Evolutionary conservation across 768 basidiomycete species (phyloP).

Genomic region (Auriscalpium orientale): DNA sequence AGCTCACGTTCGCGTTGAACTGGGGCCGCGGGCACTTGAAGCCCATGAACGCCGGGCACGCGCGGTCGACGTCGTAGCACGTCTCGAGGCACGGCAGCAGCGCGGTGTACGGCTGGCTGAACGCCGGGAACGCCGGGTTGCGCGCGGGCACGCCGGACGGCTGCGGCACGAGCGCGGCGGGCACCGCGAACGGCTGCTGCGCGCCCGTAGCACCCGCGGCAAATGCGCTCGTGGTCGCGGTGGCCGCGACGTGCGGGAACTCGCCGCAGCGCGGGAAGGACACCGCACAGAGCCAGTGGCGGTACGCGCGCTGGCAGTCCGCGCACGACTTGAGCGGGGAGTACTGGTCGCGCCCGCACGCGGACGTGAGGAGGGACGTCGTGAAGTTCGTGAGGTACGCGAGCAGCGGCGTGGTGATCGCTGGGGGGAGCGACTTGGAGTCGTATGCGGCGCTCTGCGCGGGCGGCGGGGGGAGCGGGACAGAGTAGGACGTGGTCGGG

Average conservation of each 20-base stretch:
- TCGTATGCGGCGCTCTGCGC: constrained; percentile 37
- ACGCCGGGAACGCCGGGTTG: constrained; percentile 40
- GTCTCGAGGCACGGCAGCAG: constrained; percentile 76
- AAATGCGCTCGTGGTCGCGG: constrained; percentile 17
- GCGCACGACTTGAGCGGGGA: constrained; percentile 71
- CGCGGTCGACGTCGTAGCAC: constrained; percentile 64
- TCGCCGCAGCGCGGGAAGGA: constrained; percentile 75
- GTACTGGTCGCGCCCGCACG: constrained; percentile 76
- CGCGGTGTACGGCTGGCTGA: constrained; percentile 42
- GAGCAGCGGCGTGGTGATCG: constrained; percentile 44
- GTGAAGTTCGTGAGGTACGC: constrained; percentile 69
- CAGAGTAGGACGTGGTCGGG: constrained; percentile 59
- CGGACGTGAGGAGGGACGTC: constrained; percentile 56
- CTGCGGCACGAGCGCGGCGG: constrained; percentile 38
- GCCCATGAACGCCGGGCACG: constrained; percentile 68
- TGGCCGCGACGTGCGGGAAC: constrained; percentile 26
- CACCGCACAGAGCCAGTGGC: constrained; percentile 66
- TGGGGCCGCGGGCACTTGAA: constrained; percentile 57
- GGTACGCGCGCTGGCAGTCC: constrained; percentile 68
- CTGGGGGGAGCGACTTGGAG: constrained; percentile 40
- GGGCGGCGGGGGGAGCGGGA: constrained; percentile 54
- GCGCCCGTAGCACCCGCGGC: constrained; percentile 19
- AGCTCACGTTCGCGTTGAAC: constrained; percentile 61
- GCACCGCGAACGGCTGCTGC: constrained; percentile 12
- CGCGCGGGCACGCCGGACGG: constrained; percentile 33